A percentile compares a stretch with the other conserved stretches of the same genome.
These are phyloP conservation scores for Colletotrichum eremochloae DNA, from an alignment of 2,329 filamentous ascomycete genomes.

Conservation along the genomic window DNA sequence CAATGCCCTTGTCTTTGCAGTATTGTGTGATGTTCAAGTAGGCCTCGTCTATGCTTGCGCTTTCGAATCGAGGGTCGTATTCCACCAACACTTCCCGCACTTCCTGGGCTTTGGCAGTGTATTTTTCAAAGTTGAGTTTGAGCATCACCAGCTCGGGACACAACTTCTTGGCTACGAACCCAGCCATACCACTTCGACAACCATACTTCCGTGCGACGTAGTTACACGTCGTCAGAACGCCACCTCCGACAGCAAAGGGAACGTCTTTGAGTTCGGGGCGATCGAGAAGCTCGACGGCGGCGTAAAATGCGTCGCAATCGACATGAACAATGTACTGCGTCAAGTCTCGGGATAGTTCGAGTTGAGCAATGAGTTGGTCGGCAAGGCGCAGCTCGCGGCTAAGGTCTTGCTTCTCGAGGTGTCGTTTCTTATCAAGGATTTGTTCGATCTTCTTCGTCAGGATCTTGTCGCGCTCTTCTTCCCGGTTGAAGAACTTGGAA, in stretches of 20 bases:
- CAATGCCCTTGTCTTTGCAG: constrained; percentile 76
- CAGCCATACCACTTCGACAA: constrained; percentile 94
- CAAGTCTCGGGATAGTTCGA: constrained; percentile 84
- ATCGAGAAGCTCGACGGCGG: constrained; percentile 89
- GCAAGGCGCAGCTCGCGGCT: constrained; percentile 79
- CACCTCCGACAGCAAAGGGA: constrained; percentile 89
- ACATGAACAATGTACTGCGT: constrained; percentile 90
- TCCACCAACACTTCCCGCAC: constrained; percentile 83
- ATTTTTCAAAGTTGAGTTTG: constrained; percentile 90
- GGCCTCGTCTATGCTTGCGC: constrained; percentile 94
- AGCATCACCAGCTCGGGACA: constrained; percentile 88
- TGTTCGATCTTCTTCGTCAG: constrained; percentile 88
- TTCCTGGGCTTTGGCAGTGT: constrained; percentile 89
- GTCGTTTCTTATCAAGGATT: constrained; percentile 80
- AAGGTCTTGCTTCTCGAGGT: constrained; percentile 82
- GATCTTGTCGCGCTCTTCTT: constrained; percentile 84
- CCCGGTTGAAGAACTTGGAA: constrained; percentile 95
- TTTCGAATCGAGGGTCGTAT: constrained; percentile 95
- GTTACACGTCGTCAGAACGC: constrained; percentile 79
- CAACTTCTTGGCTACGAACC: constrained; percentile 93
- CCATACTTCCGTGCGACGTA: constrained; percentile 92
- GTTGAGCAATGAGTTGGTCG: constrained; percentile 83
- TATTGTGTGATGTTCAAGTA: constrained; percentile 96
- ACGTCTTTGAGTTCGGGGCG: constrained; percentile 86
- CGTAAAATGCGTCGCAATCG: constrained; percentile 98